A percentile compares a stretch with the other conserved stretches of the same genome.
Evolutionary conservation across 768 basidiomycete species (phyloP).

Genomic region (Suillus occidentalis): DNA sequence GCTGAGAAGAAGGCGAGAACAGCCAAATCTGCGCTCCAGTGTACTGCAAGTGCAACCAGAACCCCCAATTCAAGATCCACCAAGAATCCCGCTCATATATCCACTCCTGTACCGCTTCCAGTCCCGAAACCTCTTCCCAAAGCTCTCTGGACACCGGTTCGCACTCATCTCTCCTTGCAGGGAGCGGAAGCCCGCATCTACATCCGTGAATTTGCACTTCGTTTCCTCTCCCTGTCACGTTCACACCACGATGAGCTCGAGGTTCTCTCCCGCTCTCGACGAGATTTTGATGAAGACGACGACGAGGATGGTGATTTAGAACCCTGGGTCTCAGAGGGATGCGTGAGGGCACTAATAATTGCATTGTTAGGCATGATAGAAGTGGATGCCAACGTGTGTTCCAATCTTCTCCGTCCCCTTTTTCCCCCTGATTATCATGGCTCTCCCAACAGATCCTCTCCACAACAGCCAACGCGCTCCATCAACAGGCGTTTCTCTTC

Average conservation of each 20-base stretch:
- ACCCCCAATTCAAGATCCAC: conserved; percentile 18
- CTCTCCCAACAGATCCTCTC: not conserved
- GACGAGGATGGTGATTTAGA: conserved; percentile 39
- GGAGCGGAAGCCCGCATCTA: conserved; percentile 62
- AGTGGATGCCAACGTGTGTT: conserved; percentile 34
- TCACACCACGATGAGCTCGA: conserved; percentile 66
- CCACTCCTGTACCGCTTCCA: conserved; percentile 26
- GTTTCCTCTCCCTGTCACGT: conserved; percentile 59
- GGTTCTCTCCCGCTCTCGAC: conserved; percentile 39
- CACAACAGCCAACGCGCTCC: not conserved
- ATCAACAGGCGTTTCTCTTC: not conserved
- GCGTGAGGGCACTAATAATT: conserved; percentile 61
- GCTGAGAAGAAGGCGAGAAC: conserved; percentile 17
- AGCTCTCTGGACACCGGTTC: conserved; percentile 55
- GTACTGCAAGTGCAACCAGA: conserved; percentile 11
- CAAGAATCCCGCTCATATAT: conserved; percentile 19
- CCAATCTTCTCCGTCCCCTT: not conserved
- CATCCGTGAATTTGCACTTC: conserved; percentile 72
- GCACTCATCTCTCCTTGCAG: conserved; percentile 40
- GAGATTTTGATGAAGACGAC: conserved; percentile 38
- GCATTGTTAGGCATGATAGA: conserved; percentile 57
- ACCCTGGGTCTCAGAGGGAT: conserved; percentile 66
- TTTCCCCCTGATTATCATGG: not conserved
- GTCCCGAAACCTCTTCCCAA: conserved; percentile 41
- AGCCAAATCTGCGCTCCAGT: conserved; percentile 10